A percentile compares a stretch with the other conserved stretches of the same genome.
Evolutionary conservation across 139 green algal species (phyloP).

Genomic region (Choricystis sp.): DNA sequence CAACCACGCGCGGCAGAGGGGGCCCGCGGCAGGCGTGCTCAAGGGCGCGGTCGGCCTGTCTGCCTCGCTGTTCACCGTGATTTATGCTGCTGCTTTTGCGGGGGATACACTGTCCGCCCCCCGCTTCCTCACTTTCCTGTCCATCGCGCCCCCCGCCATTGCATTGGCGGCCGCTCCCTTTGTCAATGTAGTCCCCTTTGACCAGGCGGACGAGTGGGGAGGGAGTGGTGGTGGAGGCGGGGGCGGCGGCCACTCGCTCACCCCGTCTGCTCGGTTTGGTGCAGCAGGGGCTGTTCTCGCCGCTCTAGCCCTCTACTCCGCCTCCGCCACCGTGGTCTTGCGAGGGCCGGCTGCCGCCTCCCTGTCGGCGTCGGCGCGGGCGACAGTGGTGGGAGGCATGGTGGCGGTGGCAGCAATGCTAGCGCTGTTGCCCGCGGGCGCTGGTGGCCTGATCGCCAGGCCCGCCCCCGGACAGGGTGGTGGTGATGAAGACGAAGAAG

Average conservation of each 20-base stretch:
- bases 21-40: neutral
- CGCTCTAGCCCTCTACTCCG: neutral
- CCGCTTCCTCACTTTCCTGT: neutral
- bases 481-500: too few relatives aligned
- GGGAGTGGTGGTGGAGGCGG: too few relatives aligned
- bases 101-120: too few relatives aligned
- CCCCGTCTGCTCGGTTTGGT: neutral
- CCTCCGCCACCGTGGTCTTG: neutral
- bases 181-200: neutral
- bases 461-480: too few relatives aligned
- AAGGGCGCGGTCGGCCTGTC: neutral
- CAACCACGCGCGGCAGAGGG: neutral
- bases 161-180: neutral
- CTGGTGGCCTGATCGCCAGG: too few relatives aligned
- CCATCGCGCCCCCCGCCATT: neutral
- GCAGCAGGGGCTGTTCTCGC: neutral
- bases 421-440: neutral
- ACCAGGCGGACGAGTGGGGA: neutral
- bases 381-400: neutral
- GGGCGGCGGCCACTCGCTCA: neutral
- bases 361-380: neutral
- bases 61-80: neutral
- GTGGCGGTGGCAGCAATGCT: neutral
- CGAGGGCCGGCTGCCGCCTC: too few relatives aligned
- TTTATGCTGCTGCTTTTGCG: neutral